Conservation (phyloP, 495 filamentous ascomycete species). For the Pyronema domesticum region DNA sequence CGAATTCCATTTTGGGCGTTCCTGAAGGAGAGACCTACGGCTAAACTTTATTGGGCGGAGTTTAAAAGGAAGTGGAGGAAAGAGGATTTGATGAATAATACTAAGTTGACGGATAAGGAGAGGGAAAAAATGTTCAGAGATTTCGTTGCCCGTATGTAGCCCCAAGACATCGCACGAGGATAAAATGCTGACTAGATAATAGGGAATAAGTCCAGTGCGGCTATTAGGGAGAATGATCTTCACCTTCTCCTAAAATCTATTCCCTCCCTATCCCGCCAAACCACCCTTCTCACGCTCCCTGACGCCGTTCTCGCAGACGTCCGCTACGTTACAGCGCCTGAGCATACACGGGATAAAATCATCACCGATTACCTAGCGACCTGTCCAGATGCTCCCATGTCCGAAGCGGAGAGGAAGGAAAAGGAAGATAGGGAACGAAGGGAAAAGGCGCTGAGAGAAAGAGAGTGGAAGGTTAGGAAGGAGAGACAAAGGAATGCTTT, state of each 20-base stretch:
- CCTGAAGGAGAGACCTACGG: conserved; percentile 59
- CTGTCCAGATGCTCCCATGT: conserved; percentile 45
- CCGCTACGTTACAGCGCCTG: conserved; percentile 62
- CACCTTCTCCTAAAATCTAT: conserved; percentile 58
- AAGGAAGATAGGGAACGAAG: conserved; percentile 28
- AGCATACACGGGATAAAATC: conserved; percentile 49
- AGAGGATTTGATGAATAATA: conserved; percentile 61
- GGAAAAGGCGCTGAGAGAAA: conserved; percentile 19
- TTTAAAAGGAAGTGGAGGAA: conserved; percentile 82
- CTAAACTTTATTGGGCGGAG: conserved; percentile 91
- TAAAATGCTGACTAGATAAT: conserved; percentile 5
- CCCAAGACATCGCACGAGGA: not conserved
- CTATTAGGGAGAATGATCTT: conserved; percentile 61
- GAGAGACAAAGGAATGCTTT: conserved; percentile 17
- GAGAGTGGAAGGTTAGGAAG: conserved; percentile 15
- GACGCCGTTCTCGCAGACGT: conserved; percentile 52
- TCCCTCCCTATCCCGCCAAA: conserved; percentile 44
- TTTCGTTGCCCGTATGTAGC: conserved; percentile 42
- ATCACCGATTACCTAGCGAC: conserved; percentile 60
- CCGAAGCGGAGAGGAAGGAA: conserved; percentile 39
- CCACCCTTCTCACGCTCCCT: conserved; percentile 49
- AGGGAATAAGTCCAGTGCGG: conserved; percentile 54
- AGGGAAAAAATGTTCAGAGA: conserved; percentile 84
- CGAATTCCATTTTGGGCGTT: conserved; percentile 69
- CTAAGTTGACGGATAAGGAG: conserved; percentile 63